Evolutionary conservation across 495 filamentous ascomycete genomes (phyloP).

Genomic region (Neurospora sp.): DNA sequence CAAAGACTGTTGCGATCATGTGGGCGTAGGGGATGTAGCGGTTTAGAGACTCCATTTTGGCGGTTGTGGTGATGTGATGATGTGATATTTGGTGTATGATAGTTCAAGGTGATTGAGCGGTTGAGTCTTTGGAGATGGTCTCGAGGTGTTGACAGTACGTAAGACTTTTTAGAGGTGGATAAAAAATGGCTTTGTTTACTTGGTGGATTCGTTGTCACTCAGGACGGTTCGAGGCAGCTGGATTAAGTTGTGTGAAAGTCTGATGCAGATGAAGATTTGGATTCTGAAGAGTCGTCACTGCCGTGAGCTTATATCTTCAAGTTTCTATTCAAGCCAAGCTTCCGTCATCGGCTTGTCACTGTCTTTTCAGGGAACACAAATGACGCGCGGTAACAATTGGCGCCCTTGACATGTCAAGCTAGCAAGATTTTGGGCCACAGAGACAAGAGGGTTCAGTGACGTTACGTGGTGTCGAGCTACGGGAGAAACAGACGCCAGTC

Average conservation of each 20-base stretch:
- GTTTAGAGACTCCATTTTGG: slow-evolving; percentile 2
- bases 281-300: neutral
- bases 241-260: neutral
- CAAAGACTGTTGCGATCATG: slow-evolving; percentile 51
- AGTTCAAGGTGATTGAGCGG: neutral
- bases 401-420: neutral
- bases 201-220: neutral
- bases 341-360: neutral
- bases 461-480: neutral
- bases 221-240: neutral
- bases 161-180: neutral
- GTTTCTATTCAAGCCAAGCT: neutral
- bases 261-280: neutral
- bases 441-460: neutral
- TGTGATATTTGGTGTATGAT: no score
- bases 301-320: neutral
- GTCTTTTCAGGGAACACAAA: neutral
- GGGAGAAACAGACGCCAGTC: neutral
- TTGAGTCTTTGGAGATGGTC: neutral
- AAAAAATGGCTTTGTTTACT: neutral
- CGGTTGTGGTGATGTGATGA: neutral
- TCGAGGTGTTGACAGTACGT: neutral
- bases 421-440: neutral
- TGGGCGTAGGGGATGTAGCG: slow-evolving; percentile 53
- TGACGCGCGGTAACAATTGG: neutral